phyloP scores from a whole-genome alignment of 192 early-diverging fungal genomes.

The Lunasporangiospora selenospora region DNA sequence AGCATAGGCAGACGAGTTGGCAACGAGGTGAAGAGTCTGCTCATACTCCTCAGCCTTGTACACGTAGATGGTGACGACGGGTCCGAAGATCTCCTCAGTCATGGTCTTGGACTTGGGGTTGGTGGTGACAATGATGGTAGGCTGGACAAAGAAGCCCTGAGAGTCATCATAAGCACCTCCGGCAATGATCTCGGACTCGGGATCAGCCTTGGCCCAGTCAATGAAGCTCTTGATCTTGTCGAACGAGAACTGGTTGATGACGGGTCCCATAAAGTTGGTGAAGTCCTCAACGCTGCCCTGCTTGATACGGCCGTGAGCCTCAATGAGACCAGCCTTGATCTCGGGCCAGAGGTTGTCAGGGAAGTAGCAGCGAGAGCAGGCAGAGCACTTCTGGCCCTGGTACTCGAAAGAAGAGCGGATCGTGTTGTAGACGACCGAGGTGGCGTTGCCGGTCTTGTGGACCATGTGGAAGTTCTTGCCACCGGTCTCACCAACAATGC shows the following conservation, averaged over 20 bases:
- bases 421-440: conserved; percentile 85
- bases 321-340: conserved; percentile 72
- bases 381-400: conserved; percentile 99
- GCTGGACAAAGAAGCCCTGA: conserved; percentile 90
- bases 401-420: conserved; percentile 95
- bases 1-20: conserved; percentile 84
- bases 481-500: conserved; percentile 98
- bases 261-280: conserved; percentile 84
- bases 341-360: conserved; percentile 82
- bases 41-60: conserved; percentile 79
- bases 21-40: conserved; percentile 74
- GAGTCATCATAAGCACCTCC: conserved; percentile 90
- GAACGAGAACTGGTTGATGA: conserved; percentile 92
- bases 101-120: conserved; percentile 86
- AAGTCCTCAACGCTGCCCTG: conserved; percentile 87
- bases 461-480: conserved; percentile 99
- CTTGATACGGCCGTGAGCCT: conserved; percentile 78
- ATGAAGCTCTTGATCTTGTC: conserved; percentile 95
- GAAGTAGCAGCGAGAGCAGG: conserved; percentile 90
- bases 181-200: conserved; percentile 82
- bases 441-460: conserved; percentile 80
- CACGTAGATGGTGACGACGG: conserved; percentile 92
- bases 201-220: conserved; percentile 73
- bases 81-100: conserved; percentile 98
- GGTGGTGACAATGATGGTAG: conserved; percentile 89